These are phyloP conservation scores for Zasmidium cellare DNA, from an alignment of 2,329 filamentous ascomycete genomes.

Conservation along the genomic window DNA sequence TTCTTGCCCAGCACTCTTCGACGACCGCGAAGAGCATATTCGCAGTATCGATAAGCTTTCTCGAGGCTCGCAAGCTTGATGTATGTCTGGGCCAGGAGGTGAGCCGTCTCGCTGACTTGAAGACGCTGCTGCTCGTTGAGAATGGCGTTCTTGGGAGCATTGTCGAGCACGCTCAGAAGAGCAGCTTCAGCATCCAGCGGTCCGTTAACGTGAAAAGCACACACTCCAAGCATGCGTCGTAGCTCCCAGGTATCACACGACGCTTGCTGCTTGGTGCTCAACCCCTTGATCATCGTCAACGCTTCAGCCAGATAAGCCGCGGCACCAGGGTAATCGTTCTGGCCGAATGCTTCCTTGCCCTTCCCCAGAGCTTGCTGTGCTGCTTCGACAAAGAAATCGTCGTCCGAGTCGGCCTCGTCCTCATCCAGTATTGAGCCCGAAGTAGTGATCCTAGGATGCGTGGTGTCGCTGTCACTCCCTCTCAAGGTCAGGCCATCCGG, in stretches of 20 bases:
- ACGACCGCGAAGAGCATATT: conserved; percentile 30
- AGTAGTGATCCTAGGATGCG: not conserved
- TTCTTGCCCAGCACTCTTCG: conserved; percentile 30
- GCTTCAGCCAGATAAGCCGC: conserved; percentile 30
- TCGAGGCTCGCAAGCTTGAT: conserved; percentile 26
- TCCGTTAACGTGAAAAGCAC: conserved; percentile 27
- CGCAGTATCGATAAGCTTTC: conserved; percentile 27
- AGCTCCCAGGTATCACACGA: conserved; percentile 29
- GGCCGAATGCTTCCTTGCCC: conserved; percentile 28
- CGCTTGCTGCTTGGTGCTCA: conserved; percentile 22
- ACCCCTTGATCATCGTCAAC: conserved; percentile 25
- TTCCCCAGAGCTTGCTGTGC: conserved; percentile 31
- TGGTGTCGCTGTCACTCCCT: not conserved
- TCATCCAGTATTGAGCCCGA: not conserved
- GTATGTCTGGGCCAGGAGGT: conserved; percentile 31
- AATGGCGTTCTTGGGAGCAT: conserved; percentile 17
- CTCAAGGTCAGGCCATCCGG: not conserved
- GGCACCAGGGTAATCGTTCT: conserved; percentile 26
- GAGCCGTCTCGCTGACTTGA: conserved; percentile 24
- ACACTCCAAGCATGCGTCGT: conserved; percentile 31
- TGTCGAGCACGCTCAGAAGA: conserved; percentile 21
- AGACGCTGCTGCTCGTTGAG: conserved; percentile 20
- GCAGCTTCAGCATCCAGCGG: conserved; percentile 27
- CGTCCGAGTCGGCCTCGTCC: conserved; percentile 21
- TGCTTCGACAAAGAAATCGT: conserved; percentile 30